Evolutionary conservation across 257 asterid species (phyloP).

Genomic region (Petrea volubilis): DNA sequence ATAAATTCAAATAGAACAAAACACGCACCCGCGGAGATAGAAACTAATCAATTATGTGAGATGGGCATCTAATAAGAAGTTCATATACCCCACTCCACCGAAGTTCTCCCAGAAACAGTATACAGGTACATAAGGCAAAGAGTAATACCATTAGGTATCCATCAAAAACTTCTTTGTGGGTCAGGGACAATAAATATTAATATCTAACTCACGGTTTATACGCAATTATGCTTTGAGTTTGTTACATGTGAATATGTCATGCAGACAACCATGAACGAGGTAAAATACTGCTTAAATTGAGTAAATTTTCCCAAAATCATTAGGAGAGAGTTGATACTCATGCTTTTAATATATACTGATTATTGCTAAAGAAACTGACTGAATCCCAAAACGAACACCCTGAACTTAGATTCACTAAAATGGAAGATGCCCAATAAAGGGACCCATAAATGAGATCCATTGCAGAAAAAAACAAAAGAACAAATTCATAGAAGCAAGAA

Average conservation of each 20-base stretch:
- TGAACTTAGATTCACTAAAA: not conserved
- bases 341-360: not conserved
- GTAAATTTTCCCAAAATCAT: not conserved
- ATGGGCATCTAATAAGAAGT: too few relatives aligned
- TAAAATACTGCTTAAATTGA: not conserved
- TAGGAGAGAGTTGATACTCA: not conserved
- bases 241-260: not conserved
- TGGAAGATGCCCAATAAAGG: not conserved
- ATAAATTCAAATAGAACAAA: too few relatives aligned
- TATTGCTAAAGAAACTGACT: not conserved
- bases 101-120: not conserved
- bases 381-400: not conserved
- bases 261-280: not conserved
- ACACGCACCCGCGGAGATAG: too few relatives aligned
- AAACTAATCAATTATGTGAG: too few relatives aligned
- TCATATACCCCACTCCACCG: too few relatives aligned
- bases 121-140: not conserved
- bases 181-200: not conserved
- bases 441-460: not conserved
- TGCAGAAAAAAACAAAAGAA: not conserved
- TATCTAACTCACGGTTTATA: not conserved
- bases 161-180: not conserved
- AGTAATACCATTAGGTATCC: not conserved
- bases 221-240: not conserved
- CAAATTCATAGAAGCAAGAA: not conserved